Conservation (phyloP, 75 land plant genomes). For the Picea glauca region DNA sequence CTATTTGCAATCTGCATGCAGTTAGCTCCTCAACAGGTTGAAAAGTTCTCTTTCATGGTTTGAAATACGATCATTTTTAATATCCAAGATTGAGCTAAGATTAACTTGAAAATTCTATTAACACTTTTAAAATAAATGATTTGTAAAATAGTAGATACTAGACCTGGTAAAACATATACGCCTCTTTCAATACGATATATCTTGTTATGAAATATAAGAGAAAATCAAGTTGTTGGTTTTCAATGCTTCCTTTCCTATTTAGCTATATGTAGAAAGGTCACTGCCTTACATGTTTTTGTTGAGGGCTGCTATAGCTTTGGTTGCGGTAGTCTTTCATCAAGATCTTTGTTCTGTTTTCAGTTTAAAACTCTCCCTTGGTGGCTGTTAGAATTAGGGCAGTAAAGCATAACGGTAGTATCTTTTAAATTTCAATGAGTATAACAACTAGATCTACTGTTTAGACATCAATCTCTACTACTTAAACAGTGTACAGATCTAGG, state of each 20-base stretch:
- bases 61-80: not conserved
- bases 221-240: not conserved
- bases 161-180: not conserved
- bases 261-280: not conserved
- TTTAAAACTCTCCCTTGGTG: not conserved
- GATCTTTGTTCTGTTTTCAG: not conserved
- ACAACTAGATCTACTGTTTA: too few species aligned
- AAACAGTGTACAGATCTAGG: too few species aligned
- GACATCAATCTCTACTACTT: too few species aligned
- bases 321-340: not conserved
- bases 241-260: not conserved
- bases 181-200: not conserved
- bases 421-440: too few species aligned
- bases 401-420: too few species aligned
- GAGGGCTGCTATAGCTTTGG: not conserved
- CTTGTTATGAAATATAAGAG: not conserved
- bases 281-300: not conserved
- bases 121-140: not conserved
- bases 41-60: not conserved
- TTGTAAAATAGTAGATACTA: not conserved
- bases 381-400: not conserved
- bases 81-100: not conserved
- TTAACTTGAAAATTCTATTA: not conserved
- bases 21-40: constrained; percentile 77
- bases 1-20: constrained; percentile 75